phyloP scores from a whole-genome alignment of 192 early-diverging fungal species.

The Jimgerdemannia flammicorona region DNA sequence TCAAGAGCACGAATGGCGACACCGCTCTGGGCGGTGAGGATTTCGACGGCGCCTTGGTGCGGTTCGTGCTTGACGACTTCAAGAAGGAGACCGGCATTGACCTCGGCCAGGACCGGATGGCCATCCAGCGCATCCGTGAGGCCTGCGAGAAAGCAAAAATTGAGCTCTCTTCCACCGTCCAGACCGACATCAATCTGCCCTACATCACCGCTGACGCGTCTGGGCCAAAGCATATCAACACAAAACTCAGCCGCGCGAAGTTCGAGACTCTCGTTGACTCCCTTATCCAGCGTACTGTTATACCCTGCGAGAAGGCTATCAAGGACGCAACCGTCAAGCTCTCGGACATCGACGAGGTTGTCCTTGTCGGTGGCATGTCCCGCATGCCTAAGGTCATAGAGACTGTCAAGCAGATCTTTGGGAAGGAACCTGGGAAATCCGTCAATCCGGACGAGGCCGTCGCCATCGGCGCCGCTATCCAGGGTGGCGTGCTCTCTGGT shows the following conservation, averaged over 20 bases:
- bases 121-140: conserved; percentile 96
- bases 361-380: conserved; percentile 98
- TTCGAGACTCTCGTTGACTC: conserved; percentile 78
- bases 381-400: conserved; percentile 97
- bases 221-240: conserved; percentile 98
- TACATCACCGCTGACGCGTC: conserved; percentile 88
- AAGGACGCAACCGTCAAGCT: conserved; percentile 86
- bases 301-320: conserved; percentile 94
- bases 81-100: conserved; percentile 91
- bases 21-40: conserved; percentile 82
- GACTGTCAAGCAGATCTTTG: conserved; percentile 85
- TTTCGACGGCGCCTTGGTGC: conserved; percentile 70
- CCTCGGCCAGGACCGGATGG: conserved; percentile 85
- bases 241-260: conserved; percentile 87
- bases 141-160: conserved; percentile 99
- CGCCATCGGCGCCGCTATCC: conserved; percentile 96
- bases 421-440: conserved; percentile 86
- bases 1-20: conserved; percentile 98
- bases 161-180: conserved; percentile 90
- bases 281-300: conserved; percentile 85
- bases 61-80: conserved; percentile 81
- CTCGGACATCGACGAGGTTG: conserved; percentile 90
- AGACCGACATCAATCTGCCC: conserved; percentile 97
- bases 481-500: conserved; percentile 96
- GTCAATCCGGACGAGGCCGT: conserved; percentile 99